Evolutionary conservation across 2,329 filamentous ascomycete species (phyloP), one percentile per base, ranked within the genome.

Genomic region (Coniochaeta pulveracea): DNA sequence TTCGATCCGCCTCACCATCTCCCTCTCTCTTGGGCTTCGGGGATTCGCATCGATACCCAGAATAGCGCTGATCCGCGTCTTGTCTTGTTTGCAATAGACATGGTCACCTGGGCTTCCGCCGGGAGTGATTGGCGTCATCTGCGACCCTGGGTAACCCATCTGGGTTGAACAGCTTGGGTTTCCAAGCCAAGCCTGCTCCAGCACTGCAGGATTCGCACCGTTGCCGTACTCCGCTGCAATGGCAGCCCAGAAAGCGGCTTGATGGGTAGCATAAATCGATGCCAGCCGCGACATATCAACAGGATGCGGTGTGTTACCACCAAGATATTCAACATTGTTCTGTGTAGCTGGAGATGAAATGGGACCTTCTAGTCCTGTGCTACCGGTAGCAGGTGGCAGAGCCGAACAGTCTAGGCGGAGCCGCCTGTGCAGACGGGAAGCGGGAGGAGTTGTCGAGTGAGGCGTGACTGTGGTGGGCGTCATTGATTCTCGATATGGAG

Each of bases 141-240:
- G 38, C 37, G 47, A 40, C 46, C 26, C 34, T 11, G 34, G 21
- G n/a, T 17, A 17, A 6, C 12, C 34, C 34, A 41, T 12, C 34
- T 19, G 37, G 27, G 23, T n/a, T 19, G 23, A n/a, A 11, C 27
- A 55, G 44, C 22, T 26, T 19, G 31, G 40, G 19, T 32, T 34
- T 19, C 38, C 35, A 16, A 40, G 49, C 56, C 80, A 85, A n/a
- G 77, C 74, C 49, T 79, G 76, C 57, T 85, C 80, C 14, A 85
- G 63, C 21, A 74, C 63, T 10, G 66, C 63, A 2, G 80, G 72
- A 31, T 72, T 76, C 2, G 66, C 65, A 21, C 74, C 70, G 10
- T 61, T 54, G 34, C 80, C 80, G 47, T 88, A 88, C 46, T 85
- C 80, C 17, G 71, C 61, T 19, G 81, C 80, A 22, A 89, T 69